These are phyloP conservation scores for Podospora fimiseda DNA, from an alignment of 495 filamentous ascomycete genomes.

Conservation along the genomic window DNA sequence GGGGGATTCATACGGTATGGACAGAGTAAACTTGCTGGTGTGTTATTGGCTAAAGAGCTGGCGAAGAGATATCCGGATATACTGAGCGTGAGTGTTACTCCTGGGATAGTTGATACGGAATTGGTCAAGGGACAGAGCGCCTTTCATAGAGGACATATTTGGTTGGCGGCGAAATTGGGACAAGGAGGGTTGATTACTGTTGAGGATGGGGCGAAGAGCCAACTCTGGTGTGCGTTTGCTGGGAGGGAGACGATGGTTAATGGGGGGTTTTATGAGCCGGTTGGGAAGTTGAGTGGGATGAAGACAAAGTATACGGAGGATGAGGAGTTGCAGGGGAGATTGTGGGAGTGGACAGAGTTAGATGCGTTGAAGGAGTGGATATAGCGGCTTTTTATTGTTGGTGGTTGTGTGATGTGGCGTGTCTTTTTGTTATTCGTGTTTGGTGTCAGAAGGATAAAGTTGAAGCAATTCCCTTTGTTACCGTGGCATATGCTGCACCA, in stretches of 20 bases:
- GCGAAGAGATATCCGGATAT: conserved; percentile 51
- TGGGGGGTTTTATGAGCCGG: conserved; percentile 30
- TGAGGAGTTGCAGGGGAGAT: conserved; percentile 38
- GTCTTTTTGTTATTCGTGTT: too few species aligned
- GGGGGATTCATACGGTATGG: conserved; percentile 43
- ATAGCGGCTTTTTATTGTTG: too few species aligned
- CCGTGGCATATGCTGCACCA: too few species aligned
- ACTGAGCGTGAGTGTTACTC: conserved; percentile 51
- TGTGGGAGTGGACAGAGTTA: conserved; percentile 58
- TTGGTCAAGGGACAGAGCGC: conserved; percentile 20
- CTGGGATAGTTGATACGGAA: conserved; percentile 56
- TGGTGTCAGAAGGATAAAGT: too few species aligned
- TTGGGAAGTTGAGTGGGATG: conserved; percentile 14
- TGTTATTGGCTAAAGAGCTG: conserved; percentile 57
- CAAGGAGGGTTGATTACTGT: conserved; percentile 4
- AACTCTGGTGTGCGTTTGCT: conserved; percentile 53
- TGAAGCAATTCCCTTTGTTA: too few species aligned
- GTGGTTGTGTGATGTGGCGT: too few species aligned
- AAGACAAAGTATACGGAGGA: conserved; percentile 39
- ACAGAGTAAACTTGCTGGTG: conserved; percentile 63
- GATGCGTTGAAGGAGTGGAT: not conserved
- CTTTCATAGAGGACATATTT: not conserved
- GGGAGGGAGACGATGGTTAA: conserved; percentile 35
- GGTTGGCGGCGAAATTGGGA: not conserved
- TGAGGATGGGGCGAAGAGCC: conserved; percentile 48